Conservation (phyloP, 2,329 filamentous ascomycete genomes). For the Aspergillus phoenicis region DNA sequence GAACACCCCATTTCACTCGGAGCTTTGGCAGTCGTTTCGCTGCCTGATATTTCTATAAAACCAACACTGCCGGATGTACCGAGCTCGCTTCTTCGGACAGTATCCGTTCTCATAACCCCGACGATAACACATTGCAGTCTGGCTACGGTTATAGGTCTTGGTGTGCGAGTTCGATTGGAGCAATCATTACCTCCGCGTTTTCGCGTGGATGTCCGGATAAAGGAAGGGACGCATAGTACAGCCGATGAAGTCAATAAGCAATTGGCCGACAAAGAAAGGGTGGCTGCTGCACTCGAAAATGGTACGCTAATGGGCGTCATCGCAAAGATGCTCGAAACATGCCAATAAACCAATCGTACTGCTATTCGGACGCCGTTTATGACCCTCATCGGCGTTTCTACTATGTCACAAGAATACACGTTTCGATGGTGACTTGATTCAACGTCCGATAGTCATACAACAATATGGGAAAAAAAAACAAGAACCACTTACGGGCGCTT, state of each 20-base stretch:
- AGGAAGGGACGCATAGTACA: conserved; percentile 92
- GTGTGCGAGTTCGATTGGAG: conserved; percentile 87
- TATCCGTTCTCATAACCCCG: conserved; percentile 87
- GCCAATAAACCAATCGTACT: conserved; percentile 53
- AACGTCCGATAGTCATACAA: not conserved
- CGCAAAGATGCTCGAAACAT: conserved; percentile 90
- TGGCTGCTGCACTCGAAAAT: conserved; percentile 93
- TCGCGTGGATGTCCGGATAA: conserved; percentile 88
- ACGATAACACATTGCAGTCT: conserved; percentile 97
- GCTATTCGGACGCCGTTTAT: not conserved
- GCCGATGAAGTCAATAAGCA: conserved; percentile 97
- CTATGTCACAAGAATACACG: not conserved
- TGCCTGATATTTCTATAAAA: conserved; percentile 85
- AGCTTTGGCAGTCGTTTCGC: conserved; percentile 89
- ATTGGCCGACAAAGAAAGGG: conserved; percentile 91
- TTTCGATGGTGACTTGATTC: not conserved
- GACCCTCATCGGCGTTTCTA: not conserved
- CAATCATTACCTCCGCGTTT: conserved; percentile 89
- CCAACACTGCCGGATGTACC: conserved; percentile 63
- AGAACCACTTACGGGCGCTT: not conserved
- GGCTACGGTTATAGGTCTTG: conserved; percentile 92
- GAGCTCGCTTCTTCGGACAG: conserved; percentile 66
- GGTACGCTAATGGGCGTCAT: conserved; percentile 84
- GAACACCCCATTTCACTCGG: conserved; percentile 94
- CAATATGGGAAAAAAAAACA: not conserved